Conservation (phyloP, 345 rosid genomes). For the Syzygium aromaticum region DNA sequence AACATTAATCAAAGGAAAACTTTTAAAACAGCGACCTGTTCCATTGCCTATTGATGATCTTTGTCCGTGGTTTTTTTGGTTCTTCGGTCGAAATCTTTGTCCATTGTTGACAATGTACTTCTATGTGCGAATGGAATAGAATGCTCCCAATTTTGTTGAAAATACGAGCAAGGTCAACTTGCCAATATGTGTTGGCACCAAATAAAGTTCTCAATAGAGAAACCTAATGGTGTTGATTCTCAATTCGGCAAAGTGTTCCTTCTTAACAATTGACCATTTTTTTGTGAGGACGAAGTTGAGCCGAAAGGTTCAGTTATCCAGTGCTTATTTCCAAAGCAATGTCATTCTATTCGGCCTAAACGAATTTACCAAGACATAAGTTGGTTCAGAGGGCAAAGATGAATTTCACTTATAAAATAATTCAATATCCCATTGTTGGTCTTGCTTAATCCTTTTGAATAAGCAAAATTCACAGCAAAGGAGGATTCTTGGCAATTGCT, state of each 20-base stretch:
- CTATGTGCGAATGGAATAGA: neutral
- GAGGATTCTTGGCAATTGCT: neutral
- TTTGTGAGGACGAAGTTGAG: neutral
- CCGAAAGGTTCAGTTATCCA: neutral
- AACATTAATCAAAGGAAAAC: neutral
- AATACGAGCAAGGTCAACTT: neutral
- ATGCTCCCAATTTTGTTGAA: neutral
- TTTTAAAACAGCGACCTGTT: neutral
- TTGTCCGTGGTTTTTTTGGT: neutral
- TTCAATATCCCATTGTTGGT: neutral
- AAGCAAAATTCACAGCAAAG: neutral
- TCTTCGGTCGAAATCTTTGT: neutral
- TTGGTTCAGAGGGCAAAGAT: neutral
- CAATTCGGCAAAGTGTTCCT: neutral
- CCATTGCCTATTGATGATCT: neutral
- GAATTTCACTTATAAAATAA: neutral
- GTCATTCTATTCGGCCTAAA: neutral
- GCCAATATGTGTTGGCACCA: neutral
- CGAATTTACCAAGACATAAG: neutral
- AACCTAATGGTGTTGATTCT: neutral
- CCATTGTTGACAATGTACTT: neutral
- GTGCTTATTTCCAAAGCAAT: neutral
- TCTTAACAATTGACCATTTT: neutral
- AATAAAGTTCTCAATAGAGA: neutral
- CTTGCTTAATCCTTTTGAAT: neutral